A percentile compares a stretch with the other conserved stretches of the same genome.
These are phyloP conservation scores for Kwoniella sp. DNA, from an alignment of 768 basidiomycete species.

Conservation along the genomic window DNA sequence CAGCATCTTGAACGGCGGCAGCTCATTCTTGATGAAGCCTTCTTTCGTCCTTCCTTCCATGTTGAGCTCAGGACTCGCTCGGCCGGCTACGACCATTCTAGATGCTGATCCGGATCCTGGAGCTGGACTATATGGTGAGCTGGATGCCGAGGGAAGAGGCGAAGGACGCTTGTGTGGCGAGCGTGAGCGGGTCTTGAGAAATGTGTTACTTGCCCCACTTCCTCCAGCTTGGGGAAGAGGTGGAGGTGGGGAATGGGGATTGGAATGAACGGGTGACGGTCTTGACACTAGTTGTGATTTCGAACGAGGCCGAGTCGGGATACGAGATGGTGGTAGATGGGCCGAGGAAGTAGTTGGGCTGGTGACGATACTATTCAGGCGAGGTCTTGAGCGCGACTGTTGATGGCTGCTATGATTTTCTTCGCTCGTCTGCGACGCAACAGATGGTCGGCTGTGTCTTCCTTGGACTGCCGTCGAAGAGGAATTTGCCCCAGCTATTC, in stretches of 20 bases:
- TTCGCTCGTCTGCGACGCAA: background rate
- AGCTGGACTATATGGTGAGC: background rate
- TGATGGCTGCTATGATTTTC: background rate
- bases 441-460: background rate
- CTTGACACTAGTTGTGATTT: slow-evolving; percentile 14
- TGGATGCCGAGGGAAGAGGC: background rate
- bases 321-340: slow-evolving; percentile 6
- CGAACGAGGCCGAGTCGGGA: slow-evolving; percentile 23
- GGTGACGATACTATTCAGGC: background rate
- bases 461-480: background rate
- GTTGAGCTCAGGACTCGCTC: slow-evolving; percentile 14
- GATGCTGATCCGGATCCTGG: background rate
- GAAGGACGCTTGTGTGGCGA: slow-evolving; percentile 11
- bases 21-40: slow-evolving; percentile 46
- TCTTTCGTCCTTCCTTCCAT: slow-evolving; percentile 18
- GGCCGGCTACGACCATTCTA: slow-evolving; percentile 12
- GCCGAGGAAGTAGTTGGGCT: slow-evolving; percentile 4
- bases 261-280: slow-evolving; percentile 1
- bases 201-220: slow-evolving; percentile 12
- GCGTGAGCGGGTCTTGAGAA: slow-evolving; percentile 7
- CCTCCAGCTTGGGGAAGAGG: slow-evolving; percentile 3
- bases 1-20: slow-evolving; percentile 44
- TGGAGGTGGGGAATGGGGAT: slow-evolving; percentile 4
- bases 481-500: background rate
- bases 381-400: background rate